These are phyloP conservation scores for Onygenales sp. DNA, from an alignment of 2,329 filamentous ascomycete species.

Conservation along the genomic window DNA sequence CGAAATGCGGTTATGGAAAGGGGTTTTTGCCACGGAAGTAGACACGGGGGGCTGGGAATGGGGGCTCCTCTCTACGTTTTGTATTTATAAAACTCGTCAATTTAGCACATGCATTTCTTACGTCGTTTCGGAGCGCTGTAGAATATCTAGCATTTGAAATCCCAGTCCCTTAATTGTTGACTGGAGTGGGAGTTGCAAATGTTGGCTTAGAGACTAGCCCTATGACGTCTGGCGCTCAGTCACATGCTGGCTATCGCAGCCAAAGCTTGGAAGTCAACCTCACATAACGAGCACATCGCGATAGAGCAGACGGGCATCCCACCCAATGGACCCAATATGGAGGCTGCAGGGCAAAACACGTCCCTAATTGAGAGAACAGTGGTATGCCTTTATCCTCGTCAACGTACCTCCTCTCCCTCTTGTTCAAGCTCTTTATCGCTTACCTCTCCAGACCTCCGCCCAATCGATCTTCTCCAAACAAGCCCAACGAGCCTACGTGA, in stretches of 20 bases:
- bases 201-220: no score
- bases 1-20: background rate
- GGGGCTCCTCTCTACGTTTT: background rate
- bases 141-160: no score
- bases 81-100: background rate
- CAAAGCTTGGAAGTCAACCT: no score
- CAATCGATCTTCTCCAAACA: constrained; percentile 49
- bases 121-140: no score
- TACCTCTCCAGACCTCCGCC: constrained; percentile 39
- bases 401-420: background rate
- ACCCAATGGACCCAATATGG: background rate
- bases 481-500: constrained; percentile 56
- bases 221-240: no score
- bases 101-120: no score
- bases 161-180: no score
- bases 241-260: no score
- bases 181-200: no score
- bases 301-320: no score
- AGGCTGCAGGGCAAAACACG: constrained; percentile 1
- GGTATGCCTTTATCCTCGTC: background rate
- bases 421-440: constrained; percentile 30
- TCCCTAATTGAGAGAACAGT: constrained; percentile 5
- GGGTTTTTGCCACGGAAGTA: background rate
- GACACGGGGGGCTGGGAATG: background rate
- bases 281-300: no score